Conservation (phyloP, 2,329 filamentous ascomycete genomes). For the Fusarium longipes region DNA sequence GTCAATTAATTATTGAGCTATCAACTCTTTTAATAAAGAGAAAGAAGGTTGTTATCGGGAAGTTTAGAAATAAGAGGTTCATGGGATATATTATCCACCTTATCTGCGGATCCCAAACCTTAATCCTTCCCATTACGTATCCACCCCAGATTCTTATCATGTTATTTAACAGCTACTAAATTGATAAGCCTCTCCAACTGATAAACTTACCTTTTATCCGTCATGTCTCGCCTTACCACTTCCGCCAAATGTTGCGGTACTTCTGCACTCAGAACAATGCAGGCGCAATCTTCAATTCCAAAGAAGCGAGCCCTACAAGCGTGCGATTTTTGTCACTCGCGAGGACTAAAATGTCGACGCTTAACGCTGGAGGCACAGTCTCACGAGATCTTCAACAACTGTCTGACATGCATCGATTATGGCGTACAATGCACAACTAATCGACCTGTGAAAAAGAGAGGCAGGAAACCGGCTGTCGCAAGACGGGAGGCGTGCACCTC, state of each 20-base stretch:
- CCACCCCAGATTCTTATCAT: not conserved
- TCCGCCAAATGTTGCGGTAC: fast-evolving
- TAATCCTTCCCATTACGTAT: not conserved
- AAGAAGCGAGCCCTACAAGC: not conserved
- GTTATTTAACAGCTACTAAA: conserved; percentile 1
- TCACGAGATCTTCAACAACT: not conserved
- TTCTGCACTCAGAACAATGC: not conserved
- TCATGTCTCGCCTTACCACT: not conserved
- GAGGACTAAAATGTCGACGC: not conserved
- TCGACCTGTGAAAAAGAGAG: not conserved
- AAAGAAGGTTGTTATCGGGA: too few relatives aligned
- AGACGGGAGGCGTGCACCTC: fast-evolving
- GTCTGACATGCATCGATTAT: not conserved
- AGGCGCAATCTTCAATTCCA: not conserved
- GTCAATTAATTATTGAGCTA: too few relatives aligned
- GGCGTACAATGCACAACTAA: not conserved
- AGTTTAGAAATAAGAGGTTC: too few relatives aligned
- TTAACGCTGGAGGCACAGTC: not conserved
- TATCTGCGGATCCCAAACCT: not conserved
- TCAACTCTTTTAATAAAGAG: too few relatives aligned
- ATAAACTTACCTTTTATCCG: not conserved
- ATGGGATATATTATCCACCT: too few relatives aligned
- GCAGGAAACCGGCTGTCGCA: not conserved
- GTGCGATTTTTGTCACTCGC: conserved; percentile 6
- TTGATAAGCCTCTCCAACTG: not conserved